Evolutionary conservation across 2,329 filamentous ascomycete genomes (phyloP).

Genomic region (Mariannaea sp.): DNA sequence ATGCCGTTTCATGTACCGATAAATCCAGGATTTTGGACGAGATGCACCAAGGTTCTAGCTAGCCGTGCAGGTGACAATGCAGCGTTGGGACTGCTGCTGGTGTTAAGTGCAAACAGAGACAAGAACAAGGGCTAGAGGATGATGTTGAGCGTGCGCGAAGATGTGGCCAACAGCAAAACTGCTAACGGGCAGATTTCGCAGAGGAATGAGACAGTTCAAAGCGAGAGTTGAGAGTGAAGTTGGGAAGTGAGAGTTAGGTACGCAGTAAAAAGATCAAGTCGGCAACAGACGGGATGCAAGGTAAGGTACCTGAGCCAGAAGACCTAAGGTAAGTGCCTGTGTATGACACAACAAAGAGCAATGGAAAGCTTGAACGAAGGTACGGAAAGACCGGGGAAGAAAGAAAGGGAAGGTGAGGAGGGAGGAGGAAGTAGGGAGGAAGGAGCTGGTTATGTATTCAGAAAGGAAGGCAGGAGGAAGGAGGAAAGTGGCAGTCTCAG

Average conservation of each 20-base stretch:
- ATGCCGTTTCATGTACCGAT: slow-evolving; percentile 27
- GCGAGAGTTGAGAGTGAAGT: background rate
- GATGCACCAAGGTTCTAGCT: slow-evolving; percentile 32
- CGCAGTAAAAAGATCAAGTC: background rate
- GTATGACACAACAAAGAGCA: background rate
- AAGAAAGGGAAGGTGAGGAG: slow-evolving; percentile 21
- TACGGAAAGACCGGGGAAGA: slow-evolving; percentile 22
- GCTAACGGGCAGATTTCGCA: background rate
- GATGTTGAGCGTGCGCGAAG: background rate
- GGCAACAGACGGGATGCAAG: background rate
- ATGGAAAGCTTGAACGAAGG: slow-evolving; percentile 1
- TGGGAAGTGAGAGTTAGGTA: background rate
- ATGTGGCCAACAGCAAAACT: background rate
- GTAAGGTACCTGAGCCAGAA: too few species aligned
- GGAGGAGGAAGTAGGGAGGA: slow-evolving; percentile 23
- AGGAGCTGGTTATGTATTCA: slow-evolving; percentile 26
- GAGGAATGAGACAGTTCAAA: background rate
- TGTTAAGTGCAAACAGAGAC: slow-evolving; percentile 4
- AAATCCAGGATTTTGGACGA: slow-evolving; percentile 34
- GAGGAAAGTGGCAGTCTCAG: slow-evolving; percentile 27
- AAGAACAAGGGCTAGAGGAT: background rate
- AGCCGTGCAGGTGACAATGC: slow-evolving; percentile 23
- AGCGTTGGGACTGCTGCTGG: slow-evolving; percentile 15
- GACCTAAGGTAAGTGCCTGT: too few species aligned
- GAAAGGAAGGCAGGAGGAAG: slow-evolving; percentile 23